These are phyloP conservation scores for Camillea tinctor DNA, from an alignment of 2,329 filamentous ascomycete species.

Conservation along the genomic window DNA sequence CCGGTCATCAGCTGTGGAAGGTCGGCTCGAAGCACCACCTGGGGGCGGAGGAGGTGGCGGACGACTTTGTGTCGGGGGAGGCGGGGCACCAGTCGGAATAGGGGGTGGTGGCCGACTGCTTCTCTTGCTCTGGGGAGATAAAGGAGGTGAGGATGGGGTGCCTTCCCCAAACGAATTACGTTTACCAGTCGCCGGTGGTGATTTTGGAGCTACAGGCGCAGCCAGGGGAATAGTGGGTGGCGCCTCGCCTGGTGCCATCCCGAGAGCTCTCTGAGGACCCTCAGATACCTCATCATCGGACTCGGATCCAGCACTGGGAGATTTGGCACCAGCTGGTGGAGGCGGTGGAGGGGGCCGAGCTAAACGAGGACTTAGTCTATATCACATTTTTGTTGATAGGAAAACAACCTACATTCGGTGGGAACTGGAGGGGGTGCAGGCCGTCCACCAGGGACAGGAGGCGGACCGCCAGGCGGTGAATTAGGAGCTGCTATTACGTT, in stretches of 20 bases:
- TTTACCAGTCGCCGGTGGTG: slow-evolving; percentile 38
- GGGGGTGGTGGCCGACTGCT: slow-evolving; percentile 58
- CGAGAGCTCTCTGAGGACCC: slow-evolving; percentile 43
- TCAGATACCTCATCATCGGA: slow-evolving; percentile 84
- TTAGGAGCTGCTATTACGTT: slow-evolving; percentile 30
- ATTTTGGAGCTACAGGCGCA: slow-evolving; percentile 45
- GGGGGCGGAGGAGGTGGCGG: slow-evolving; percentile 68
- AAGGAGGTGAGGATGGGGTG: slow-evolving; percentile 39
- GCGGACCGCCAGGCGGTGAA: slow-evolving; percentile 33
- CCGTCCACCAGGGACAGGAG: slow-evolving; percentile 50
- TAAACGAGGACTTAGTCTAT: slow-evolving; percentile 33
- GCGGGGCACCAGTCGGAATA: slow-evolving; percentile 56
- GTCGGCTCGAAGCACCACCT: slow-evolving; percentile 49
- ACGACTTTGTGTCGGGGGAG: slow-evolving; percentile 52
- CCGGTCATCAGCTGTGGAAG: slow-evolving; percentile 58
- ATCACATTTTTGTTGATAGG: background rate
- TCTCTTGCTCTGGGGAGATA: slow-evolving; percentile 47
- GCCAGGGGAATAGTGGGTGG: slow-evolving; percentile 42
- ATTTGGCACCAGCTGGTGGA: slow-evolving; percentile 53
- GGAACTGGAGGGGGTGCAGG: slow-evolving; percentile 59
- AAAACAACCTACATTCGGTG: slow-evolving; percentile 54
- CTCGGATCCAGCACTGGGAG: slow-evolving; percentile 75
- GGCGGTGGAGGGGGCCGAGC: slow-evolving; percentile 61
- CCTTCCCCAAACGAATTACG: slow-evolving; percentile 37
- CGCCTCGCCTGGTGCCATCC: slow-evolving; percentile 39